Conservation (phyloP, 352 stramenopile genomes). For the Phytophthora sojae region DNA sequence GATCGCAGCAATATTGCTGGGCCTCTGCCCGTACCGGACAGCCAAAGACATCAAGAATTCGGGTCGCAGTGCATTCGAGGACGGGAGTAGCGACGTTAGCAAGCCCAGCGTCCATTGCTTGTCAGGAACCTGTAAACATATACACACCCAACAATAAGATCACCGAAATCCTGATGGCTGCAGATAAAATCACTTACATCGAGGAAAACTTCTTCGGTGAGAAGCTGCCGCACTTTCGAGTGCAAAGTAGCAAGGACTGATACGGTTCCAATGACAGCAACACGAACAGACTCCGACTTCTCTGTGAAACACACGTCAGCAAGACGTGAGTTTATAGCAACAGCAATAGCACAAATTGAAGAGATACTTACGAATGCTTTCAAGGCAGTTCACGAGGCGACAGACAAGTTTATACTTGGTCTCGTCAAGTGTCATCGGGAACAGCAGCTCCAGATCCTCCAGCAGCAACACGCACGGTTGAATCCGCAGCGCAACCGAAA, state of each 20-base stretch:
- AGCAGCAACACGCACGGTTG: constrained; percentile 75
- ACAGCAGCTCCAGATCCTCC: constrained; percentile 82
- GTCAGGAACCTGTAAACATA: constrained; percentile 53
- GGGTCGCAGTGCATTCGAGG: constrained; percentile 36
- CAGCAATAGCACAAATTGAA: not conserved
- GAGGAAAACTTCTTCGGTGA: constrained; percentile 78
- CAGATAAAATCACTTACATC: constrained; percentile 47
- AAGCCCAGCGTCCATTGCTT: constrained; percentile 64
- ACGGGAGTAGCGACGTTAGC: constrained; percentile 52
- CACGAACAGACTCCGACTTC: constrained; percentile 32
- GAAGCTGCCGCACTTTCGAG: constrained; percentile 73
- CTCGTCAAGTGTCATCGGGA: constrained; percentile 72
- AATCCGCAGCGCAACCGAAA: constrained; percentile 73
- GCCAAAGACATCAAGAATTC: constrained; percentile 66
- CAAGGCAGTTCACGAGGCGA: constrained; percentile 61
- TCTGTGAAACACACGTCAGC: constrained; percentile 19
- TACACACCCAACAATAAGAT: not conserved
- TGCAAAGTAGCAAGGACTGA: constrained; percentile 64
- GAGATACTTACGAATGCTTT: constrained; percentile 58
- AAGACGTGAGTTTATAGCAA: not conserved
- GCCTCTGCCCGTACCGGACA: constrained; percentile 80
- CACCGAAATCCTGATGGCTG: not conserved
- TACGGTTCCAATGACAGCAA: constrained; percentile 75
- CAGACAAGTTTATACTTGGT: constrained; percentile 78
- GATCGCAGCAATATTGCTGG: constrained; percentile 74